phyloP scores from a whole-genome alignment of 2,329 filamentous ascomycete genomes.

The Nannizziopsis barbatae region DNA sequence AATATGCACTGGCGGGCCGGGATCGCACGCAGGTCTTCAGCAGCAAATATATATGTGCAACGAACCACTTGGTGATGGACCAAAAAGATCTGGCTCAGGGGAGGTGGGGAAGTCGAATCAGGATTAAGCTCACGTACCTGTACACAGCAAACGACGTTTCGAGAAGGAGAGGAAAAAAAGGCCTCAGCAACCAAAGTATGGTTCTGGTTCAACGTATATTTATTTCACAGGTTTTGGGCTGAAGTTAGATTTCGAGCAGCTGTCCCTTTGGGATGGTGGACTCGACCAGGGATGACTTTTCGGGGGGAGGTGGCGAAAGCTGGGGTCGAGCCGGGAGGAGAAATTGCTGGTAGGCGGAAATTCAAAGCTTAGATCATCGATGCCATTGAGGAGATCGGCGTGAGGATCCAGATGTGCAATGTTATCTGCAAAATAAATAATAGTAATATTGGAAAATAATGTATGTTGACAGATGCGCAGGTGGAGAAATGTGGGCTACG shows the following conservation, averaged over 20 bases:
- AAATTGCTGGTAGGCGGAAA: neutral
- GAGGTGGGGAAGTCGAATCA: slow-evolving; percentile 6
- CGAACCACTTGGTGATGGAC: neutral
- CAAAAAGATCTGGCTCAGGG: slow-evolving; percentile 7
- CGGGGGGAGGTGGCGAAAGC: slow-evolving; percentile 5
- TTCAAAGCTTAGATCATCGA: slow-evolving; percentile 7
- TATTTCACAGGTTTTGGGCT: neutral
- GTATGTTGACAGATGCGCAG: slow-evolving; percentile 10
- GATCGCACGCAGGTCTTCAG: neutral
- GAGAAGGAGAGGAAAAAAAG: neutral
- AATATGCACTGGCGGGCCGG: slow-evolving; percentile 8
- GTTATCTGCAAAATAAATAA: neutral
- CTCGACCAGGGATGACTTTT: neutral
- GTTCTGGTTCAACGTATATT: neutral
- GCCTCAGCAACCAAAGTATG: neutral
- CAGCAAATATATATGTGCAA: slow-evolving; percentile 6
- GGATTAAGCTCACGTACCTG: slow-evolving; percentile 4
- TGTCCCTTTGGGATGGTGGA: neutral
- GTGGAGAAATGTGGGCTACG: slow-evolving; percentile 13
- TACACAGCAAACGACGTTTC: slow-evolving; percentile 5
- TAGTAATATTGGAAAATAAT: neutral
- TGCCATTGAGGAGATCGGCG: slow-evolving; percentile 12
- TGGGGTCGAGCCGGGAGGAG: neutral
- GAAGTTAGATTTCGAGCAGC: slow-evolving; percentile 1
- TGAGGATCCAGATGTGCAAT: slow-evolving; percentile 7